Evolutionary conservation across 495 filamentous ascomycete genomes (phyloP).

Genomic region (Tetracladium marchalianum): DNA sequence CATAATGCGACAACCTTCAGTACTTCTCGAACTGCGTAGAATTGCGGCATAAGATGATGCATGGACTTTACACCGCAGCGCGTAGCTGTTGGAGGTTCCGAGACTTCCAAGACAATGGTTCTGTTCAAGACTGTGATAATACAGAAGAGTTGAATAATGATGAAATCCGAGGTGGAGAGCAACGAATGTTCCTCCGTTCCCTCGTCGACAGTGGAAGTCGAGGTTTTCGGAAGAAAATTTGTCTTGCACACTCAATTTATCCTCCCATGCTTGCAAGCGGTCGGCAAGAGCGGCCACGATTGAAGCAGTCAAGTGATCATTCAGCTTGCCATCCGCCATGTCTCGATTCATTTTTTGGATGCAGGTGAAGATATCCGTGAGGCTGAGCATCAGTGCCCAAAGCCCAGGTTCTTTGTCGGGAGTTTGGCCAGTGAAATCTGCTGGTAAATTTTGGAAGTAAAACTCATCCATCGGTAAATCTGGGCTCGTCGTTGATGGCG

Average conservation of each 20-base stretch:
- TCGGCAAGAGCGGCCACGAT: not conserved
- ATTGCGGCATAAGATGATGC: not conserved
- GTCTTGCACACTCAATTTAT: not conserved
- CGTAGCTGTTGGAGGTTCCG: not conserved
- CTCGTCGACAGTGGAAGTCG: not conserved
- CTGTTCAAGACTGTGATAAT: not conserved
- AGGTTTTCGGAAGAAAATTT: constrained; percentile 4
- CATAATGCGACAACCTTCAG: not conserved
- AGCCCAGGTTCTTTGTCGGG: not conserved
- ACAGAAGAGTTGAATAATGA: constrained; percentile 4
- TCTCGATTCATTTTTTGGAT: constrained; percentile 7
- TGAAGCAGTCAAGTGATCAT: not conserved
- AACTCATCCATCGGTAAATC: constrained; percentile 6
- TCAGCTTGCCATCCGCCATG: not conserved
- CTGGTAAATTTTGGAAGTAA: not conserved
- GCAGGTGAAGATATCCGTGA: constrained; percentile 1
- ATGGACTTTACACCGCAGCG: constrained; percentile 1
- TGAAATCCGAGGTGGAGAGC: constrained; percentile 6
- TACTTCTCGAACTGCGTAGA: not conserved
- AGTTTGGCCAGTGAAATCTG: not conserved
- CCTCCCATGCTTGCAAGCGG: not conserved
- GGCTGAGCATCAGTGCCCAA: constrained; percentile 3
- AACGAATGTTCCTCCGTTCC: not conserved
- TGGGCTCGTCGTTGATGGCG: not conserved
- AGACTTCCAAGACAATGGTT: not conserved